phyloP scores from a whole-genome alignment of 495 filamentous ascomycete genomes.

The Xylaria sp. region DNA sequence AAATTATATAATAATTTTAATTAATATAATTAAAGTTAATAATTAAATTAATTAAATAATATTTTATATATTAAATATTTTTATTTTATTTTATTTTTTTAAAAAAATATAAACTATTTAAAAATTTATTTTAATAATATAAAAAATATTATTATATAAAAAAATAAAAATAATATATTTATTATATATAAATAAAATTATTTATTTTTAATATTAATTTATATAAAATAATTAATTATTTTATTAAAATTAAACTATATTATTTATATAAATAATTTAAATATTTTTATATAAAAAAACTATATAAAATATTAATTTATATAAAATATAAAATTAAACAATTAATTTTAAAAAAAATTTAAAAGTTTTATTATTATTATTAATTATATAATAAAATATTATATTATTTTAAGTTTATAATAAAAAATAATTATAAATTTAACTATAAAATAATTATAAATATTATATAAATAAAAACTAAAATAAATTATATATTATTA shows the following conservation, averaged over 20 bases:
- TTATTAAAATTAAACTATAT: neutral
- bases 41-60: neutral
- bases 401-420: too few relatives aligned
- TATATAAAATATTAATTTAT: neutral
- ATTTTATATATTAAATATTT: neutral
- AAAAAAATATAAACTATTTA: too few relatives aligned
- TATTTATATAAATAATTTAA: neutral
- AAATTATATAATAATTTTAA: too few relatives aligned
- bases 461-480: neutral
- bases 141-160: slow-evolving; percentile 5
- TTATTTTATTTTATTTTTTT: neutral
- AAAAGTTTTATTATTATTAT: too few relatives aligned
- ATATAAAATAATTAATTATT: neutral
- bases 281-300: slow-evolving; percentile 3
- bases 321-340: neutral
- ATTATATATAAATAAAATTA: neutral
- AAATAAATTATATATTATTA: neutral
- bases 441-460: slow-evolving; percentile 9
- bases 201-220: neutral
- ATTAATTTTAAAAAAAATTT: too few relatives aligned
- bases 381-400: too few relatives aligned
- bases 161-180: neutral
- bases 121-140: neutral
- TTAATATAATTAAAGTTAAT: neutral
- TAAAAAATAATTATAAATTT: too few relatives aligned